A percentile compares a stretch with the other conserved stretches of the same genome.
Evolutionary conservation across 768 basidiomycete genomes (phyloP).

Genomic region (Mycena galopus): DNA sequence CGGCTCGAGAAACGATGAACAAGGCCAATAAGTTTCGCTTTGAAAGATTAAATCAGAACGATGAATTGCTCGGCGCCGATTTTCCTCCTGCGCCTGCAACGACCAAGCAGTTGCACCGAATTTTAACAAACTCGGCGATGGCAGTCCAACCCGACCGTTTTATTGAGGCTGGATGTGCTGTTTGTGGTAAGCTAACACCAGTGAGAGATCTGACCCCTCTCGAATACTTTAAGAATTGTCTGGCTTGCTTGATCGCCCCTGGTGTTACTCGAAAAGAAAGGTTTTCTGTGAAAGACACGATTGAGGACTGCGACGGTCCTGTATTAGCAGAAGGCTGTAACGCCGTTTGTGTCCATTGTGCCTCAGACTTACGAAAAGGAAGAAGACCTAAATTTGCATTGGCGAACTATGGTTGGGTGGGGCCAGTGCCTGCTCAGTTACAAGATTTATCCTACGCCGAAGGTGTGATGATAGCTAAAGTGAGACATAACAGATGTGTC

Average conservation of each 20-base stretch:
- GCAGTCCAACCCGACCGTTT: background rate
- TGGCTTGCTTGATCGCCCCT: background rate
- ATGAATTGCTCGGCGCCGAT: no score
- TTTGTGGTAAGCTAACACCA: background rate
- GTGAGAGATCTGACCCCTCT: background rate
- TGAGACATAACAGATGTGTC: background rate
- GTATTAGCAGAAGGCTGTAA: background rate
- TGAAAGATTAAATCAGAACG: no score
- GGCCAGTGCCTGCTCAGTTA: background rate
- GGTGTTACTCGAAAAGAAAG: conserved; percentile 5
- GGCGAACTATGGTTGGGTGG: background rate
- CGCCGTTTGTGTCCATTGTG: no score
- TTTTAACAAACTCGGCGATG: background rate
- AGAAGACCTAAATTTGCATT: background rate
- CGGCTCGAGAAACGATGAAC: no score
- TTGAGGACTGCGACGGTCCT: background rate
- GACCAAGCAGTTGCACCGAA: background rate
- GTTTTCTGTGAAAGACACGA: background rate
- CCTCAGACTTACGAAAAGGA: no score
- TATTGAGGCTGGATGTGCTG: conserved; percentile 1
- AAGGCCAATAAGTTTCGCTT: no score
- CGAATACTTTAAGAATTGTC: background rate
- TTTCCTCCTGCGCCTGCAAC: background rate
- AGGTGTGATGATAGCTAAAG: background rate
- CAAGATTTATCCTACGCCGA: background rate